Base-by-base conservation (phyloP, 1,284 basidiomycete genomes). In the Cutaneotrichosporon cavernicola region DNA sequence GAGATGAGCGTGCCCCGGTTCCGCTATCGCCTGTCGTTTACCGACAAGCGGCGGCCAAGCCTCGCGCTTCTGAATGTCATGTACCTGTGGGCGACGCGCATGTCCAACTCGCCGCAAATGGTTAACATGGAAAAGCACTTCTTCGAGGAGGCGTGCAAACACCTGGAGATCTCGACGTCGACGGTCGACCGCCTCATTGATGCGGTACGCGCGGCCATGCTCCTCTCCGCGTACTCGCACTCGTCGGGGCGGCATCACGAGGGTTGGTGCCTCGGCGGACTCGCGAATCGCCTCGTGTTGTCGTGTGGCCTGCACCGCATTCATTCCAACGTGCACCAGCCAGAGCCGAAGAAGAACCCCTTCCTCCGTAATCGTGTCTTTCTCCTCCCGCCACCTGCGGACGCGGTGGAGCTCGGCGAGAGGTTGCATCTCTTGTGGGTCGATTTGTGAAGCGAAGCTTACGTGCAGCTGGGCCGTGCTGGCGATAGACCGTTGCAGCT, bases 61-160 rank as follows among this genome's bases (percentile, higher is more conserved):
- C 64, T 73, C 9, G 74, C 77, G 3, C 65, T 79, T 1, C 64
- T 79, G n/a, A 74, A 77, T 58, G 76, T 74, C 2, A 79, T 79
- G 77, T 79, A 79, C 59, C 69, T 79, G 0, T 79, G 77, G 77
- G 76, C 74, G 4, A 75, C 77, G 6, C 61, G 77, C 13, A 75
- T 79, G 55, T 71, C 73, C 7, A 69, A 73, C 58, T 67, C 68
- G n/a, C 74, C 76, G 0, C 65, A 73, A 14, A 65, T 68, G 49
- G 65, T 69, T 3, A 60, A 65, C 5, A 72, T 73, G 69, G 76
- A 79, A 52, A 63, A 69, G 50, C 69, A 71, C 55, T 77, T 76
- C 59, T 79, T 72, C 65, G 60, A 72, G 2, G 70, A 71, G n/a
- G 70, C 75, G 5, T 70, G 65, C 58, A 66, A 67, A 51, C 67